A percentile compares a stretch with the other conserved stretches of the same genome.
Conservation (phyloP, 1,284 basidiomycete species). For the Ganoderma multipileum region DNA sequence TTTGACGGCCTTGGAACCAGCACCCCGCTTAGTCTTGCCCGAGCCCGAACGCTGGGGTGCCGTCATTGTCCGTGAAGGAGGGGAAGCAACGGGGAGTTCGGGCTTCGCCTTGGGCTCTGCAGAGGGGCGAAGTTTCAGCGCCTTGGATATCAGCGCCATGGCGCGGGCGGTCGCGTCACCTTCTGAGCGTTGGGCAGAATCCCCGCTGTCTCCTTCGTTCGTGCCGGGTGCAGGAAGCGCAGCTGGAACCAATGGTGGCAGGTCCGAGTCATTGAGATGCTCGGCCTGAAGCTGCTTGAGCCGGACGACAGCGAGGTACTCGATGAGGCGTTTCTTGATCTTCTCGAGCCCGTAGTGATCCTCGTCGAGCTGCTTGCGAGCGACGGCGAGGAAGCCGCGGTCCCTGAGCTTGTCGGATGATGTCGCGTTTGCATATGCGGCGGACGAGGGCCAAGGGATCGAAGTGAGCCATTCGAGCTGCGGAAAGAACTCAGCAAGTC, state of each 20-base stretch:
- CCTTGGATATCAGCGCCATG: conserved; percentile 25
- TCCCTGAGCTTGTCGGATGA: conserved; percentile 50
- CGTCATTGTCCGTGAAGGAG: background rate
- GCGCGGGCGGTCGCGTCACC: conserved; percentile 29
- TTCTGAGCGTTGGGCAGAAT: conserved; percentile 16
- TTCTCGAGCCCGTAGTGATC: conserved; percentile 92
- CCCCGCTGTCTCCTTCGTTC: conserved; percentile 3
- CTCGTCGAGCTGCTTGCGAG: conserved; percentile 79
- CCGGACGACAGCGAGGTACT: conserved; percentile 89
- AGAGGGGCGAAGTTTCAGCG: conserved; percentile 24
- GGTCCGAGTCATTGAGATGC: conserved; percentile 39
- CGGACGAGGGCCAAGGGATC: conserved; percentile 73
- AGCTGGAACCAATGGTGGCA: background rate
- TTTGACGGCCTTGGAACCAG: conserved; percentile 55
- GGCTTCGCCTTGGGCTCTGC: conserved; percentile 18
- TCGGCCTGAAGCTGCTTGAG: conserved; percentile 67
- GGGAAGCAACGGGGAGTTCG: background rate
- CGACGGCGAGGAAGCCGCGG: conserved; percentile 64
- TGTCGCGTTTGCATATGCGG: conserved; percentile 30
- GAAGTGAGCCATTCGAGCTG: conserved; percentile 88
- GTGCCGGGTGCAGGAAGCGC: conserved; percentile 5
- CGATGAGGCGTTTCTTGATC: conserved; percentile 89
- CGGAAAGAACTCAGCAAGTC: background rate
- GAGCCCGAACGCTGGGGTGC: conserved; percentile 1
- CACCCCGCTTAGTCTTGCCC: conserved; percentile 10